A percentile compares a stretch with the other conserved stretches of the same genome.
Evolutionary conservation across 208 protist species (phyloP).

Genomic region (Crithidia fasciculata): DNA sequence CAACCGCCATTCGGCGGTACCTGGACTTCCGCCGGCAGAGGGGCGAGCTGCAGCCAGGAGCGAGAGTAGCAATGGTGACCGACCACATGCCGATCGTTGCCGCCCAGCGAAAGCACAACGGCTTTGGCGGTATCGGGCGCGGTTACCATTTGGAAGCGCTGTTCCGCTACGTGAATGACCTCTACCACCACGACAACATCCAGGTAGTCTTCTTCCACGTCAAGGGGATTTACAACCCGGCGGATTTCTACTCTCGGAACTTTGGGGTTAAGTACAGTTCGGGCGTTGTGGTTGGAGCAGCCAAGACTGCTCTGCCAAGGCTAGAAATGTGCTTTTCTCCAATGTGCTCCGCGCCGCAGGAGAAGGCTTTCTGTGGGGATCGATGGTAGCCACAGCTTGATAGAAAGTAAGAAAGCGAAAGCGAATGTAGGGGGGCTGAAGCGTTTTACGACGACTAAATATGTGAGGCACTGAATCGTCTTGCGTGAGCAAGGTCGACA

Average conservation of each 20-base stretch:
- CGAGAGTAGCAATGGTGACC: conserved; percentile 1
- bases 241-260: neutral
- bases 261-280: conserved; percentile 1
- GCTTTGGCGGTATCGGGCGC: neutral
- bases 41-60: neutral
- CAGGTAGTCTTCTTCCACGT: conserved; percentile 2
- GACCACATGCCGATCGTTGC: conserved; percentile 6
- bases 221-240: conserved; percentile 8
- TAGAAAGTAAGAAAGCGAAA: conserved; percentile 3
- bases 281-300: neutral
- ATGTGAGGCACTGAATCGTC: conserved; percentile 7
- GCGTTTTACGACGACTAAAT: conserved; percentile 2
- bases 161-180: conserved; percentile 3
- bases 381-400: conserved; percentile 3
- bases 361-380: conserved; percentile 2
- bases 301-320: neutral
- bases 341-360: neutral
- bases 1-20: conserved; percentile 6
- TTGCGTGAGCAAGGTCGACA: conserved; percentile 2
- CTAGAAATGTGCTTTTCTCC: neutral
- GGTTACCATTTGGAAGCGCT: neutral
- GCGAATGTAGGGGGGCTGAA: neutral
- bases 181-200: neutral
- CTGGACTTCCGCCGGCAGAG: neutral
- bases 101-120: conserved; percentile 5